Evolutionary conservation across 164 flowering plant genomes (phyloP).

Genomic region (Macadamia tetraphylla): DNA sequence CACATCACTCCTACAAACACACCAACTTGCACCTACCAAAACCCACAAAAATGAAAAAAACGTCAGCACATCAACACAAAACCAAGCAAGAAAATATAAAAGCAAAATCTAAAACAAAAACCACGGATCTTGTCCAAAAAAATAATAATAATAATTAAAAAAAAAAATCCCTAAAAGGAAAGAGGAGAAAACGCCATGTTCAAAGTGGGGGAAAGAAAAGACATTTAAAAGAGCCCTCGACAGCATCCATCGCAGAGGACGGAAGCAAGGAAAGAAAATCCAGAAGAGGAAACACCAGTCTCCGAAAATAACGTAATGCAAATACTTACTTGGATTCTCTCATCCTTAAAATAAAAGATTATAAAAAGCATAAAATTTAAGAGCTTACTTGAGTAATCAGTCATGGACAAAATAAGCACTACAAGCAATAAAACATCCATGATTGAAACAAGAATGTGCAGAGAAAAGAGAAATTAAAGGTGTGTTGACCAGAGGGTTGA

Average conservation of each 20-base stretch:
- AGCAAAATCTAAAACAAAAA: too few species aligned
- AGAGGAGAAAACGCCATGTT: neutral
- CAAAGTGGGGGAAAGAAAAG: neutral
- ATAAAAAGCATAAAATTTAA: neutral
- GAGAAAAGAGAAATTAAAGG: neutral
- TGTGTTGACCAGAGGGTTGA: neutral
- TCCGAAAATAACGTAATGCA: neutral
- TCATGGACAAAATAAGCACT: slow-evolving; percentile 31
- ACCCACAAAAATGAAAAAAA: too few species aligned
- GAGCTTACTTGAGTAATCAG: slow-evolving; percentile 41
- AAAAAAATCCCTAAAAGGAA: too few species aligned
- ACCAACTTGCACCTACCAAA: slow-evolving; percentile 45
- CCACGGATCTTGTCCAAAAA: too few species aligned
- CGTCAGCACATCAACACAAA: too few species aligned
- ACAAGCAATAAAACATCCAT: slow-evolving; percentile 33
- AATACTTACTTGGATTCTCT: too few species aligned
- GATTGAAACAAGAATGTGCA: neutral
- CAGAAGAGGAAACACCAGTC: too few species aligned
- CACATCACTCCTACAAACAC: slow-evolving; percentile 46
- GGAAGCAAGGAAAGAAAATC: too few species aligned
- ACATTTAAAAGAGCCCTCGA: too few species aligned
- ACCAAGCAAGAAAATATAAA: too few species aligned
- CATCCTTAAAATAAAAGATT: neutral
- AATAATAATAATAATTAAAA: too few species aligned
- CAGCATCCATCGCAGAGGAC: too few species aligned